A percentile compares a stretch with the other conserved stretches of the same genome.
Conservation (phyloP, 768 basidiomycete species). For the Tylopilus intermedius region DNA sequence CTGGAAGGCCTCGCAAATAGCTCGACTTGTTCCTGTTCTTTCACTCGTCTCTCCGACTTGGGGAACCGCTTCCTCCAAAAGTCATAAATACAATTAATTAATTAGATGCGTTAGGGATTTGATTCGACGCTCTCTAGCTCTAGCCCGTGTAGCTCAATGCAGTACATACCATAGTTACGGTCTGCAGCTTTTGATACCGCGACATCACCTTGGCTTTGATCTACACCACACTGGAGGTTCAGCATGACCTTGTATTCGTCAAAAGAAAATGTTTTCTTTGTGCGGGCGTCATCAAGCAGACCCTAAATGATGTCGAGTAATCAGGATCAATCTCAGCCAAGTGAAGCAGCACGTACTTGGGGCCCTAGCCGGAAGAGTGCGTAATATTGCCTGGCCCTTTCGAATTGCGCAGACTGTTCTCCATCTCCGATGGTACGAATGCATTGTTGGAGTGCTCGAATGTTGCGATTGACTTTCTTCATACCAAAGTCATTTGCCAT, state of each 20-base stretch:
- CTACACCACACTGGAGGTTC: constrained; percentile 82
- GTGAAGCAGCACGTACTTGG: constrained; percentile 44
- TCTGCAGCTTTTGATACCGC: constrained; percentile 52
- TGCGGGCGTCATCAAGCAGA: constrained; percentile 68
- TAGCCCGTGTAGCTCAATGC: constrained; percentile 84
- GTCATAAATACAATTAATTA: constrained; percentile 12
- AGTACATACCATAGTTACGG: constrained; percentile 78
- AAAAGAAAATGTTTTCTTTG: constrained; percentile 66
- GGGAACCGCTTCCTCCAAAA: not conserved
- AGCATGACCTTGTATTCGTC: constrained; percentile 93
- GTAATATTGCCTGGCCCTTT: constrained; percentile 76
- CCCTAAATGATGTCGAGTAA: constrained; percentile 41
- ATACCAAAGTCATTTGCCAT: constrained; percentile 71
- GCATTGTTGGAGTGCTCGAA: constrained; percentile 87
- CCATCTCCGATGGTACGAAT: constrained; percentile 71
- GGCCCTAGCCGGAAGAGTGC: constrained; percentile 71
- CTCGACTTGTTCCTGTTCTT: not conserved
- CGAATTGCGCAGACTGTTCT: constrained; percentile 60
- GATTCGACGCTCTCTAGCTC: constrained; percentile 52
- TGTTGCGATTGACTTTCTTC: constrained; percentile 82
- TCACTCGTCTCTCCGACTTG: not conserved
- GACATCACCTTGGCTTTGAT: constrained; percentile 51
- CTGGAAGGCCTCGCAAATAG: constrained; percentile 3
- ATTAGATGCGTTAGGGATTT: constrained; percentile 20
- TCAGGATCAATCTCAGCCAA: not conserved